Conservation (phyloP, 1,284 basidiomycete species). For the Sutorius eximius region DNA sequence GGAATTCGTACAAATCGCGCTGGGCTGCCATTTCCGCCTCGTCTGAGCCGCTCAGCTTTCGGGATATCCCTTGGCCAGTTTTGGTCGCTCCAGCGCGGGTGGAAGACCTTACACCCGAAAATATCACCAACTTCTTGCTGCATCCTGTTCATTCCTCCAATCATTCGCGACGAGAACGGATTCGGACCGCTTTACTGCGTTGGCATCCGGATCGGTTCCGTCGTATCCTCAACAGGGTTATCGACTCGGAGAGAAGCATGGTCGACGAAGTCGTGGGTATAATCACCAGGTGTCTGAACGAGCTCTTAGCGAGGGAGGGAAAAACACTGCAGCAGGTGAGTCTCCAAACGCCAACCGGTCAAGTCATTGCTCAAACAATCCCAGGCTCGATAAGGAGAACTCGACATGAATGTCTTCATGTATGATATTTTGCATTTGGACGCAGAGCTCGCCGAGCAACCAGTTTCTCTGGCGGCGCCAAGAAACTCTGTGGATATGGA, state of each 20-base stretch:
- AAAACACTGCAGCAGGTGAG: slow-evolving; percentile 28
- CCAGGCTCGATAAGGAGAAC: slow-evolving; percentile 20
- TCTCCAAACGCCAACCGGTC: background rate
- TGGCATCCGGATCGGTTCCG: slow-evolving; percentile 80
- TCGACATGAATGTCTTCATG: background rate
- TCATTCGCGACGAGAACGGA: slow-evolving; percentile 59
- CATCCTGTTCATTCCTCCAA: slow-evolving; percentile 59
- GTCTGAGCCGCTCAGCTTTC: slow-evolving; percentile 52
- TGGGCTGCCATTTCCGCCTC: slow-evolving; percentile 53
- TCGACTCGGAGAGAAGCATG: slow-evolving; percentile 50
- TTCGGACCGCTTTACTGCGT: slow-evolving; percentile 61
- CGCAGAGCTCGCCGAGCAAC: slow-evolving; percentile 3
- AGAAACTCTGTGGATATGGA: slow-evolving; percentile 11
- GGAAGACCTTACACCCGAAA: slow-evolving; percentile 50
- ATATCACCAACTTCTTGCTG: slow-evolving; percentile 57
- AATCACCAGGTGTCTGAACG: slow-evolving; percentile 70
- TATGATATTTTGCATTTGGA: background rate
- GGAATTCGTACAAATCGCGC: slow-evolving; percentile 59
- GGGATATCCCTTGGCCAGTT: slow-evolving; percentile 70
- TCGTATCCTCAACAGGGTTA: slow-evolving; percentile 52
- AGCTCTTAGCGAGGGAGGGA: slow-evolving; percentile 53
- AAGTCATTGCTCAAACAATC: slow-evolving; percentile 3
- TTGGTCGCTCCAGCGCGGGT: slow-evolving; percentile 41
- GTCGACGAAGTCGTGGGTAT: slow-evolving; percentile 70
- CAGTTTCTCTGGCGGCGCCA: slow-evolving; percentile 20